Percentiles rank a stretch among this genome's conserved stretches.
These are phyloP conservation scores for Garcia nutans DNA, from an alignment of 345 rosid species.

Conservation along the genomic window DNA sequence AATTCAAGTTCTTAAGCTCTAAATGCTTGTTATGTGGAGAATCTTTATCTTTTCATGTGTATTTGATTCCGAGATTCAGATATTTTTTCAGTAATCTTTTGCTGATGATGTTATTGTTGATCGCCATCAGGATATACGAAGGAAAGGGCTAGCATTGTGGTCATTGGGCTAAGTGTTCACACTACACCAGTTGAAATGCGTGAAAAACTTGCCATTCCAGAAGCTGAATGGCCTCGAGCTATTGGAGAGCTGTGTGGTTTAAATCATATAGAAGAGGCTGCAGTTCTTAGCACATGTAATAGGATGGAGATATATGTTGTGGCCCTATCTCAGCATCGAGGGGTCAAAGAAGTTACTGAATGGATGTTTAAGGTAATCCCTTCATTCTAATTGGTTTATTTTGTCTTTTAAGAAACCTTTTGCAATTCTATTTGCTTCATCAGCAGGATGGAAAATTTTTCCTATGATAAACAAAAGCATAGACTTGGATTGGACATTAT, in stretches of 20 bases:
- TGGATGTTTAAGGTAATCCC: constrained; percentile 64
- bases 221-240: constrained; percentile 60
- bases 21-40: background rate
- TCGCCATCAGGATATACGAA: constrained; percentile 41
- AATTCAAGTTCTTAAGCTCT: background rate
- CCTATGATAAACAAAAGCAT: background rate
- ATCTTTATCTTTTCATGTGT: background rate
- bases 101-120: constrained; percentile 1
- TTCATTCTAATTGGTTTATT: background rate
- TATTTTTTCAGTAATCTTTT: background rate
- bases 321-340: constrained; percentile 55
- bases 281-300: constrained; percentile 57
- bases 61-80: background rate
- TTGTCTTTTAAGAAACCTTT: constrained; percentile 5
- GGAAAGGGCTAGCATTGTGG: constrained; percentile 52
- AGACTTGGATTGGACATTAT: background rate
- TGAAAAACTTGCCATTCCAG: constrained; percentile 54
- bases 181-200: constrained; percentile 53
- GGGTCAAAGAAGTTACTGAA: constrained; percentile 54
- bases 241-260: constrained; percentile 68
- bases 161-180: constrained; percentile 49
- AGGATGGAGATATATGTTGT: constrained; percentile 56
- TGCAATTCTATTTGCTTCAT: background rate
- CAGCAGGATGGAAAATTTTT: background rate
- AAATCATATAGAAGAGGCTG: constrained; percentile 80